Evolutionary conservation across 805 yeast species (phyloP), one percentile per base, ranked within the genome.

Genomic region (Candida schatavii): DNA sequence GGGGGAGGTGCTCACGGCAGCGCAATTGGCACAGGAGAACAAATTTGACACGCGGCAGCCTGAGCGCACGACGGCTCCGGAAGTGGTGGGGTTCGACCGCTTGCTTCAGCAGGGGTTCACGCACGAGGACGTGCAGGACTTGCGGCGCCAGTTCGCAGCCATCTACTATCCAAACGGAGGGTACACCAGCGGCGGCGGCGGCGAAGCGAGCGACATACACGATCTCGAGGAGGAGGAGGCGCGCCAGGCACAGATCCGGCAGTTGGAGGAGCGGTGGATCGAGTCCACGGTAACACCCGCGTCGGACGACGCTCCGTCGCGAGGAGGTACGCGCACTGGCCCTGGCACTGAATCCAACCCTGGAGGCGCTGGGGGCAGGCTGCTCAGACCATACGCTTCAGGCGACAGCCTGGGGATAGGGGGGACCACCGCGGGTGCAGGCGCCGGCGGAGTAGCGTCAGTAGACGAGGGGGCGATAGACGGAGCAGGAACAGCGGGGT

Each of bases 221-320:
- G 74, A 71, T 56, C 35, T 64, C 20, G 71, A 71, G 28, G 73
- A 64, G 37, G 76, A 72, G 17, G 86, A 70, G 41, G 44, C 45
- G 22, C 44, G 66, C 14, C 64, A 57, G 41, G 50, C 56, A 26
- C 40, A 75, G 43, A 61, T 82, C 2, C 59, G 88, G 39, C 83
- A 82, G 48, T 59, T 88, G 44, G 96, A 88, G 56, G 96, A 88
- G 50, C 72, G 87, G 43, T 89, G 96, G 96, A 85, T 88, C 46
- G 93, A 88, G 49, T 80, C 83, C 37, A 84, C 88, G 0, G 85
- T 78, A 32, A 36, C 33, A 11, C 42, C 48, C 7, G 19, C 42
- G 9, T 31, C 35, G 4, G 4, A 17, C 7, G 35, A 17, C 17
- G n/a, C n/a, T n/a, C n/a, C n/a, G n/a, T n/a, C n/a, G n/a, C n/a